A percentile compares a stretch with the other conserved stretches of the same genome.
Conservation (phyloP, 441 rosid species). For the Adansonia grandidieri region DNA sequence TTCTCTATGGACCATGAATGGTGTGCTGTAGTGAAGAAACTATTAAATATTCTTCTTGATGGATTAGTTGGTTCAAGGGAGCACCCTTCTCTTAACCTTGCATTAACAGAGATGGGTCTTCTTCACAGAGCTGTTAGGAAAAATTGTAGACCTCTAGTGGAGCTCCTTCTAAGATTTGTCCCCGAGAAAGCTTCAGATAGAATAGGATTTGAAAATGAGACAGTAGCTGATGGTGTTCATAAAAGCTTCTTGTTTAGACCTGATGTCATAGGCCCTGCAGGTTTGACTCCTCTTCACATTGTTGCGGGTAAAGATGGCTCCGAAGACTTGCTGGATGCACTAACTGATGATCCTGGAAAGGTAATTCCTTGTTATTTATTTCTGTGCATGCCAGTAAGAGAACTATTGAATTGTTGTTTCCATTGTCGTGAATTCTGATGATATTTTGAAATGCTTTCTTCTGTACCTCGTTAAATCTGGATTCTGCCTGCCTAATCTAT, state of each 20-base stretch:
- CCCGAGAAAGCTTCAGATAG: constrained; percentile 44
- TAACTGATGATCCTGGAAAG: constrained; percentile 84
- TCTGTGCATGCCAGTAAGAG: constrained; percentile 7
- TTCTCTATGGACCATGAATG: constrained; percentile 92
- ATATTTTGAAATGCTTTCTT: neutral
- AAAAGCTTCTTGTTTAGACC: constrained; percentile 67
- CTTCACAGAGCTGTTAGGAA: constrained; percentile 90
- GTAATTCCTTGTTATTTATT: constrained; percentile 41
- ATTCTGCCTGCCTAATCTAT: neutral
- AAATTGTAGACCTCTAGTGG: constrained; percentile 72
- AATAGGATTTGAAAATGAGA: constrained; percentile 33
- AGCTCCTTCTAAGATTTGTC: constrained; percentile 68
- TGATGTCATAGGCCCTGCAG: constrained; percentile 74
- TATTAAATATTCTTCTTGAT: constrained; percentile 59
- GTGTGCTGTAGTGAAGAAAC: constrained; percentile 86
- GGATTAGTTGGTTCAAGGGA: constrained; percentile 66
- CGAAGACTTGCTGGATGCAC: constrained; percentile 75
- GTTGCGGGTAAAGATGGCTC: constrained; percentile 98
- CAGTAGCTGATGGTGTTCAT: constrained; percentile 31
- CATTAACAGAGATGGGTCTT: constrained; percentile 72
- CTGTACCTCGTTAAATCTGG: neutral
- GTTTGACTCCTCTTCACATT: constrained; percentile 97
- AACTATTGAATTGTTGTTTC: neutral
- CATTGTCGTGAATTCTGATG: constrained; percentile 5
- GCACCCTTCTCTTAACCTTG: constrained; percentile 47